These are phyloP conservation scores for Picochlorum sp. DNA, from an alignment of 139 green algal species.

Conservation along the genomic window DNA sequence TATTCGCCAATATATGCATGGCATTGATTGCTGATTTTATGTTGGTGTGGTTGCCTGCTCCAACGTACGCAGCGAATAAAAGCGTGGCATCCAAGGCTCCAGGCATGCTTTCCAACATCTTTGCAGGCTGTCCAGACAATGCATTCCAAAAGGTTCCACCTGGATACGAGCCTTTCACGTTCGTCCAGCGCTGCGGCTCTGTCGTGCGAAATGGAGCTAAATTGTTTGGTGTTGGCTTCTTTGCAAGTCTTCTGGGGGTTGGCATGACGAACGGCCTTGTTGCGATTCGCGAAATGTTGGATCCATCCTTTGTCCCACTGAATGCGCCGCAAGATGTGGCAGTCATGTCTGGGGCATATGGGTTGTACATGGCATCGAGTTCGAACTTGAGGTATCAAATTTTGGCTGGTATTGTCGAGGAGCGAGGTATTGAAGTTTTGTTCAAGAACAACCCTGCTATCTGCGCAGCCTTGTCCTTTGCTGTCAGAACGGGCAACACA, in stretches of 20 bases:
- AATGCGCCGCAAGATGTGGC: slow-evolving; percentile 70
- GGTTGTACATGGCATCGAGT: slow-evolving; percentile 88
- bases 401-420: slow-evolving; percentile 85
- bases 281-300: slow-evolving; percentile 45
- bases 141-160: slow-evolving; percentile 74
- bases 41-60: slow-evolving; percentile 95
- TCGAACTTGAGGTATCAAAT: slow-evolving; percentile 89
- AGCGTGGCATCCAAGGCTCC: not conserved
- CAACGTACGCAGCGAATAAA: slow-evolving; percentile 56
- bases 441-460: slow-evolving; percentile 57
- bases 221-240: slow-evolving; percentile 80
- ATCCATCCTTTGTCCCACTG: slow-evolving; percentile 52
- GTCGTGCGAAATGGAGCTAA: slow-evolving; percentile 82
- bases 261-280: slow-evolving; percentile 81
- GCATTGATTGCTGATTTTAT: slow-evolving; percentile 97
- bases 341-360: slow-evolving; percentile 72
- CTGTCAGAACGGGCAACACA: slow-evolving; percentile 64
- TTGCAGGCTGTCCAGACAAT: slow-evolving; percentile 89
- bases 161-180: slow-evolving; percentile 53
- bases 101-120: slow-evolving; percentile 35
- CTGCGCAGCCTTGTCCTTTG: slow-evolving; percentile 66
- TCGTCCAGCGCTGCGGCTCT: slow-evolving; percentile 66
- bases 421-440: slow-evolving; percentile 81
- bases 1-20: slow-evolving; percentile 93
- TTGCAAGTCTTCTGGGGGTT: slow-evolving; percentile 73